Evolutionary conservation across 345 rosid genomes (phyloP), one percentile per base, ranked within the genome.

Genomic region (Trapa incisa): DNA sequence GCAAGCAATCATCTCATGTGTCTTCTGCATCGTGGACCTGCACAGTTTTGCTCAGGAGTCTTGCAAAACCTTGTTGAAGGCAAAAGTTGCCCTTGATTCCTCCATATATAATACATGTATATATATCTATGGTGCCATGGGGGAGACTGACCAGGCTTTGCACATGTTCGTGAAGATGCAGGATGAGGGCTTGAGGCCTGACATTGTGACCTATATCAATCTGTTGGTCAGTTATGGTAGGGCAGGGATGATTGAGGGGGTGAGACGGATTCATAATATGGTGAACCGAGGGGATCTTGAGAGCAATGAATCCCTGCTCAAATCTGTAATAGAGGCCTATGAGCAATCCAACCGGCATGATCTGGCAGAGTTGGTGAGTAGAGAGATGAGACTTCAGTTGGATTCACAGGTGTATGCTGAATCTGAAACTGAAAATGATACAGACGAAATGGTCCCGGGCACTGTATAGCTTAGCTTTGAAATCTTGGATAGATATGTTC

Each of bases 201-300:
- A 92, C 76, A 29, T 84, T 32, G 83, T 86, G 56, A 89, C 98
- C 11, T 80, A 72, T 45, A 82, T 84, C 29, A 74, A 80, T 79
- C 84, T 92, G 43, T 89, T 82, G 47, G 79, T 73, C 69, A 80
- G 96, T 69, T 89, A 92, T 47, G 93, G 91, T 38, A 89, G 80
- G 76, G 89, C 96, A 61, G 91, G 92, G 33, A 86, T 92, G 92
- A 73, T 87, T 50, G 91, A 87, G 73, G 98, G 96, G 56, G 89
- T 89, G 75, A 87, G 83, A 75, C 83, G 89, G 71, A 80, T 89
- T 63, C 82, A 87, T 71, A 75, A 79, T 69, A 73, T 76, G 64
- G 38, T 89, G 47, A 84, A 84, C 67, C 82, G 78, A 73, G 84
- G 89, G 54, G 86, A 78, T 72, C 76, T 82, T 1, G 75, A 85